These are phyloP conservation scores for Marasmius oreades DNA, from an alignment of 1,284 basidiomycete genomes.

Conservation along the genomic window DNA sequence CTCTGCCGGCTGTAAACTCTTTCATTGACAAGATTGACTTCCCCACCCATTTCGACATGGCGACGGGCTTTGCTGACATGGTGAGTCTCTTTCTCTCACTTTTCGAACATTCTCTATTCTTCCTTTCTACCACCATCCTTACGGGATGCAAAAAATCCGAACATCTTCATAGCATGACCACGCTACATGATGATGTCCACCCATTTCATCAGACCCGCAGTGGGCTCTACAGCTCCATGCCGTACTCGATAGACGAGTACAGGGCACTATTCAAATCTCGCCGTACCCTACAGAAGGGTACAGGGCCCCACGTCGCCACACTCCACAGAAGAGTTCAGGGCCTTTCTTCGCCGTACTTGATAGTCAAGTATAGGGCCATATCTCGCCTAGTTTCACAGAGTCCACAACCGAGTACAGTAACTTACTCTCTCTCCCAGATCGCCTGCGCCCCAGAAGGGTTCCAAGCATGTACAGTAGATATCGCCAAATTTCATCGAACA, in stretches of 20 bases:
- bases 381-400: neutral
- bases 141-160: neutral
- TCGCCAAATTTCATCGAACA: conserved; percentile 22
- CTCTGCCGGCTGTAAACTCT: neutral
- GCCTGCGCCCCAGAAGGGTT: conserved; percentile 21
- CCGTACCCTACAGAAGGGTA: neutral
- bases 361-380: too few relatives aligned
- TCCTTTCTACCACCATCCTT: neutral
- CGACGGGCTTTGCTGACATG: neutral
- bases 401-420: neutral
- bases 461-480: conserved; percentile 25
- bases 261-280: neutral
- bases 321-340: too few relatives aligned
- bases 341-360: too few relatives aligned
- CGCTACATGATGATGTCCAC: neutral
- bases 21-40: conserved; percentile 4
- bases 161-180: too few relatives aligned
- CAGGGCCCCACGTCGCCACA: neutral
- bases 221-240: too few relatives aligned
- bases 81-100: conserved; percentile 13
- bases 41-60: too few relatives aligned
- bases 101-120: neutral
- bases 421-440: conserved; percentile 15
- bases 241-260: too few relatives aligned
- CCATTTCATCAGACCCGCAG: too few relatives aligned